phyloP scores from a whole-genome alignment of 257 asterid species.

The Knoxia roxburghii region DNA sequence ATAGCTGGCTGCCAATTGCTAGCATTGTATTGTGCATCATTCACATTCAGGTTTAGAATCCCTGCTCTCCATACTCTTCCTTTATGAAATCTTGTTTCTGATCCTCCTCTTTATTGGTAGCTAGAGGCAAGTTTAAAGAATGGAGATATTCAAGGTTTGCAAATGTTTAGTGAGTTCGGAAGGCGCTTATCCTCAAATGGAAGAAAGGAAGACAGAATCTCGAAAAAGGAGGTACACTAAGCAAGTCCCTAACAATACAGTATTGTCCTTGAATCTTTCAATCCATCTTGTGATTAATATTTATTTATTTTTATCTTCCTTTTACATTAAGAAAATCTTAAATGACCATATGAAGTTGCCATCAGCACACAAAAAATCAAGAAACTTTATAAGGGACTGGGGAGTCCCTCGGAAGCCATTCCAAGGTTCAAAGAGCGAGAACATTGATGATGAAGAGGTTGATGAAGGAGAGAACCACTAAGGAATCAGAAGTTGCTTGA shows the following conservation, averaged over 20 bases:
- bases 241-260: neutral
- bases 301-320: conserved; percentile 5
- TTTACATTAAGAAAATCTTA: conserved; percentile 25
- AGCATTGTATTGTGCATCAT: conserved; percentile 83
- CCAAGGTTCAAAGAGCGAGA: conserved; percentile 17
- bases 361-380: conserved; percentile 22
- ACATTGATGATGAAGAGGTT: conserved; percentile 23
- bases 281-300: conserved; percentile 13
- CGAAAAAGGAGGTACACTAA: conserved; percentile 45
- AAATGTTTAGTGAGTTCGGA: conserved; percentile 38
- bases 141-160: conserved; percentile 70
- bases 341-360: conserved; percentile 27
- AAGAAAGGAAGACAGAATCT: conserved; percentile 20
- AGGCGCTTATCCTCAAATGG: conserved; percentile 34
- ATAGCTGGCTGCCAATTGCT: conserved; percentile 92
- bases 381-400: conserved; percentile 25
- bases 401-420: conserved; percentile 23
- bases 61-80: conserved; percentile 6
- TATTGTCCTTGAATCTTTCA: conserved; percentile 1
- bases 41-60: conserved; percentile 70
- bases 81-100: conserved; percentile 22
- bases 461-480: conserved; percentile 23
- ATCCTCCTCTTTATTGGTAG: conserved; percentile 39
- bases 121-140: conserved; percentile 64
- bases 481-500: neutral